Percentiles rank a stretch among this genome's conserved stretches.
These are phyloP conservation scores for Tetrahymena thermophila DNA, from an alignment of 73 alveolate species.

Conservation along the genomic window DNA sequence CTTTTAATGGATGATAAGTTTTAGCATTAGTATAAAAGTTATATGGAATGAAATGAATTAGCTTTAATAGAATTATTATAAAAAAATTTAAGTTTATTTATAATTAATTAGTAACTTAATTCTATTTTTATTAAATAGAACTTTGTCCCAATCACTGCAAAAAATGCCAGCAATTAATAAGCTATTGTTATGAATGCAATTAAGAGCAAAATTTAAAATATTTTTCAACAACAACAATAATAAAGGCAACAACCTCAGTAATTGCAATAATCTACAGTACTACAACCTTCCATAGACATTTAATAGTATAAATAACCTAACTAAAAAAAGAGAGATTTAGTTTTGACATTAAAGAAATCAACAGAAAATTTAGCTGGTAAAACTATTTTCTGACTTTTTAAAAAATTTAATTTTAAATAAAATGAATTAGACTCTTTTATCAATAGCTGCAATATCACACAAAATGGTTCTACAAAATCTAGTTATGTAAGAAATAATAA, in stretches of 20 bases:
- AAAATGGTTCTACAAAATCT: neutral
- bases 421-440: neutral
- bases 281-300: neutral
- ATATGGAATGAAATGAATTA: too few species aligned
- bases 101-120: neutral
- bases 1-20: too few species aligned
- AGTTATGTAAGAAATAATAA: neutral
- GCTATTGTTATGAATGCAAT: neutral
- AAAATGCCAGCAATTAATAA: neutral
- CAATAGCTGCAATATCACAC: neutral
- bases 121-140: neutral
- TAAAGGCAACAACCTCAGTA: neutral
- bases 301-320: neutral
- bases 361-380: neutral
- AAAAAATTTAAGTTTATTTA: too few species aligned
- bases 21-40: too few species aligned
- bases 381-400: neutral
- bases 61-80: too few species aligned
- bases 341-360: neutral
- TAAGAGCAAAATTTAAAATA: neutral
- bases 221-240: neutral
- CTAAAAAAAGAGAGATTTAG: neutral
- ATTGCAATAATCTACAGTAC: neutral
- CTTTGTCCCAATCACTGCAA: neutral
- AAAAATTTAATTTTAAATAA: neutral